Evolutionary conservation across 768 basidiomycete genomes (phyloP).

Genomic region (Hebeloma cylindrosporum): DNA sequence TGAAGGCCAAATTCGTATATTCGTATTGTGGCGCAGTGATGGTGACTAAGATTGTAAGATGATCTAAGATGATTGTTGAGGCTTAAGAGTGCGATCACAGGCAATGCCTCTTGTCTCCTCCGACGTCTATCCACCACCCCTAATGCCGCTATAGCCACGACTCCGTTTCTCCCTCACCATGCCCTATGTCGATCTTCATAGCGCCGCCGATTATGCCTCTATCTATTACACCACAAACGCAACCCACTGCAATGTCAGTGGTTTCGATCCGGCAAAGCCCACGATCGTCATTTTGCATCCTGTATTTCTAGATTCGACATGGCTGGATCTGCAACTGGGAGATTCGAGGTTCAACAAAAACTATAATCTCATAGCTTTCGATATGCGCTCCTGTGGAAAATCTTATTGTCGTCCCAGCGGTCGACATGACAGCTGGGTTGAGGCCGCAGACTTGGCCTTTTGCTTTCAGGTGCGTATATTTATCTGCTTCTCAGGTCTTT

Average conservation of each 20-base stretch:
- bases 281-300: slow-evolving; percentile 71
- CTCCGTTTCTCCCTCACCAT: slow-evolving; percentile 34
- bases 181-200: slow-evolving; percentile 69
- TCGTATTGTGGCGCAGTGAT: too few relatives aligned
- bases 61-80: too few relatives aligned
- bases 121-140: slow-evolving; percentile 13
- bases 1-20: too few relatives aligned
- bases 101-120: slow-evolving; percentile 5
- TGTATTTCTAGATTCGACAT: slow-evolving; percentile 64
- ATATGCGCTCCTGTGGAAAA: slow-evolving; percentile 63
- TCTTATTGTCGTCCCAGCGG: slow-evolving; percentile 53
- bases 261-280: slow-evolving; percentile 64
- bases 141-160: slow-evolving; percentile 17
- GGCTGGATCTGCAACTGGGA: slow-evolving; percentile 65
- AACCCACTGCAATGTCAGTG: slow-evolving; percentile 54
- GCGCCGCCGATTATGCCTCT: slow-evolving; percentile 63
- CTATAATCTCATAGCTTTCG: slow-evolving; percentile 77
- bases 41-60: too few relatives aligned
- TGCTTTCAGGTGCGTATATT: slow-evolving; percentile 53
- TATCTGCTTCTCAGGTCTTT: neutral
- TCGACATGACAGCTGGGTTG: slow-evolving; percentile 72
- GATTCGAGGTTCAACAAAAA: slow-evolving; percentile 57
- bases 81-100: too few relatives aligned
- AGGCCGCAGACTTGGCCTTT: slow-evolving; percentile 74
- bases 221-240: slow-evolving; percentile 75